Evolutionary conservation across 495 filamentous ascomycete species (phyloP), one percentile per base, ranked within the genome.

Genomic region (Hypoxylon fragiforme): DNA sequence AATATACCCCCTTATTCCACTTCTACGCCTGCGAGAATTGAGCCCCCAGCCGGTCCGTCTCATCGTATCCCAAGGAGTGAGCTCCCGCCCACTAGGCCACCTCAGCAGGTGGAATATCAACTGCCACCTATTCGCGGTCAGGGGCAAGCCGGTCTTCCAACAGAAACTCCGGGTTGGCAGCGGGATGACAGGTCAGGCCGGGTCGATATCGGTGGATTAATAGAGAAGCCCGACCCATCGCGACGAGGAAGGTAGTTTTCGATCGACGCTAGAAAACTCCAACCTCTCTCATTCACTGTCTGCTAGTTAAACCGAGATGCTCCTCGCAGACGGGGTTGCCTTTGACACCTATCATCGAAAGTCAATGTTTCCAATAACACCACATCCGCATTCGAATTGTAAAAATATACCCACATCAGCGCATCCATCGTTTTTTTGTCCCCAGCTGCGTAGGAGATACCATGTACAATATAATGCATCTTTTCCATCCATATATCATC

Each of bases 181-280:
- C 52, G 69, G 38, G 77, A 77, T 42, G 77, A 79, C 36, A 70
- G 76, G 20, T 65, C 71, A 35, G 57, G 67, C 24, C 71, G 79
- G 9, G 73, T 83, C 22, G 80, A 80, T 50, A 83, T 83, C 52
- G 75, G 76, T 18, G 80, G 79, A 22, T 66, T 83, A 28, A 71
- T 83, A 31, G 77, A 80, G 22, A 74, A 73, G 35, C 68, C 71
- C 1, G 66, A 67, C 7, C 69, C 67, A 18, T 57, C 67, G 14
- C 52, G 62, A 13, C 58, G 52, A 44, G 58, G 58, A 26, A 52
- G 58, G 52, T 62, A 62, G 58, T 5, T 28, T 9, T 62, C 37
- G 42, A 41, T 53, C 35, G 38, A 44, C 49, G 24, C 32, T 45
- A 11, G 38, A 30, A 53, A 28, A 43, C 26, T 28, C 28, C 22